These are phyloP conservation scores for Populus simonii DNA, from an alignment of 345 rosid species.

Conservation along the genomic window DNA sequence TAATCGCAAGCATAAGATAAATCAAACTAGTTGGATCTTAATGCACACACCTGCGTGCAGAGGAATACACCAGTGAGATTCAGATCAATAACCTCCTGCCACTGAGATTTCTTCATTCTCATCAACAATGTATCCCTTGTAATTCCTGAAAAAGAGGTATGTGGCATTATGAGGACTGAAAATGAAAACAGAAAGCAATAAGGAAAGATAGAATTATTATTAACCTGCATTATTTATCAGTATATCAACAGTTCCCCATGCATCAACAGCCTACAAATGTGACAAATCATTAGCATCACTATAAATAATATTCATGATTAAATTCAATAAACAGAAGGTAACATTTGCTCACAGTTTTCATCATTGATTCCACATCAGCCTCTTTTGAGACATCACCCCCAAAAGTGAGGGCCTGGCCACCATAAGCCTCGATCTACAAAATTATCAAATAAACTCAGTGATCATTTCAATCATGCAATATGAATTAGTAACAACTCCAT, in stretches of 20 bases:
- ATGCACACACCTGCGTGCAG: slow-evolving; percentile 74
- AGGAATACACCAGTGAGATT: slow-evolving; percentile 95
- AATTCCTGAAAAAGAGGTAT: slow-evolving; percentile 53
- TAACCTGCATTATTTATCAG: slow-evolving; percentile 95
- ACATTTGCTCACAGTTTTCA: slow-evolving; percentile 68
- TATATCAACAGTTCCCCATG: slow-evolving; percentile 94
- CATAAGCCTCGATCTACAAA: slow-evolving; percentile 77
- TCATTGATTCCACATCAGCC: slow-evolving; percentile 90
- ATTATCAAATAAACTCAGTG: slow-evolving; percentile 5
- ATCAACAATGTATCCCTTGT: slow-evolving; percentile 80
- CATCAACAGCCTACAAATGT: slow-evolving; percentile 71
- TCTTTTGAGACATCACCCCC: slow-evolving; percentile 97
- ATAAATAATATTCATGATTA: not conserved
- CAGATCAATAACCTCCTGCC: slow-evolving; percentile 93
- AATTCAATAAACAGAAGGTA: slow-evolving; percentile 8
- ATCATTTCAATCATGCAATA: slow-evolving; percentile 12
- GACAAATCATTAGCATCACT: slow-evolving; percentile 4
- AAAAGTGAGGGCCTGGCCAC: slow-evolving; percentile 90
- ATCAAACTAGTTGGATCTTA: slow-evolving; percentile 9
- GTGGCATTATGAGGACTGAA: not conserved
- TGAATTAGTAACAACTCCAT: not conserved
- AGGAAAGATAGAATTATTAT: not conserved
- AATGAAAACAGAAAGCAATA: not conserved
- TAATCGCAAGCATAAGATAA: slow-evolving; percentile 7
- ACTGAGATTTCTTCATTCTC: slow-evolving; percentile 89